Evolutionary conservation across 257 asterid species (phyloP).

Genomic region (Solanum medicagineum): DNA sequence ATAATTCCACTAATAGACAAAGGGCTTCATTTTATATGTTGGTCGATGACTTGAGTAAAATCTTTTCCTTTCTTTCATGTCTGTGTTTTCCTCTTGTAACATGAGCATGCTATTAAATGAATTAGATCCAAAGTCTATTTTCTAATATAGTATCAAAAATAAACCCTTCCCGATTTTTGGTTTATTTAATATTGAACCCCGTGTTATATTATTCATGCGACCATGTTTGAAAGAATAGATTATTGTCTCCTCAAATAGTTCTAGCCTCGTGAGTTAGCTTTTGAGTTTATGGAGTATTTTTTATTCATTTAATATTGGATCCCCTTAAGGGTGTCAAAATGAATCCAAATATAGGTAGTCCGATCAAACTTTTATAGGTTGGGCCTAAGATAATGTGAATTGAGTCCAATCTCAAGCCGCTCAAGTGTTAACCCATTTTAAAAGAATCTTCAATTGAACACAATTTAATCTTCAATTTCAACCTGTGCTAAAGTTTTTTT

Average conservation of each 20-base stretch:
- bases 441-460: too few species aligned
- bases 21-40: neutral
- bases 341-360: too few species aligned
- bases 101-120: too few species aligned
- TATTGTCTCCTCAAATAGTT: neutral
- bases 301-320: too few species aligned
- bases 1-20: neutral
- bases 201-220: neutral
- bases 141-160: neutral
- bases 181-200: neutral
- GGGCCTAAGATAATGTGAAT: too few species aligned
- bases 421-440: too few species aligned
- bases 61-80: neutral
- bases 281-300: neutral
- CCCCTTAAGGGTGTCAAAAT: too few species aligned
- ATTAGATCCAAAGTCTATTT: neutral
- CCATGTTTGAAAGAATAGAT: neutral
- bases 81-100: neutral
- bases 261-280: neutral
- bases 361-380: too few species aligned
- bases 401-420: too few species aligned
- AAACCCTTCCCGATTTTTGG: neutral
- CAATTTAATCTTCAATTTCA: too few species aligned
- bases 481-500: too few species aligned
- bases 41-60: neutral